Conservation (phyloP, 2,329 filamentous ascomycete species). For the Ophiostoma himal-ulmi region DNA sequence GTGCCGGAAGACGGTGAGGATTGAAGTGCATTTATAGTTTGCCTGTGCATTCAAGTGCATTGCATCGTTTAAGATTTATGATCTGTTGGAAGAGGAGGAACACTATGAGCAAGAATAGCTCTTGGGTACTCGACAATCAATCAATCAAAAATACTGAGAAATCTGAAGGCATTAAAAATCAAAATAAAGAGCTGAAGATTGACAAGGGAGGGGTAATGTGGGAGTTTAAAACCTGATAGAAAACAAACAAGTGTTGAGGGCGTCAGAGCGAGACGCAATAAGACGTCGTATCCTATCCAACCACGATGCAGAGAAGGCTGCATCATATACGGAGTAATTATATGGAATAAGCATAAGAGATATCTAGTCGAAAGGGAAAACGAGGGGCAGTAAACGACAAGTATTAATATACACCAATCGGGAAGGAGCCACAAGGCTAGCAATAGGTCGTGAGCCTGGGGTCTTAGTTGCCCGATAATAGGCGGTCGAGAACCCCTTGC, state of each 20-base stretch:
- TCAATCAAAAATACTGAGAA: not conserved
- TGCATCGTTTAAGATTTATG: not conserved
- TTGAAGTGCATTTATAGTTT: not conserved
- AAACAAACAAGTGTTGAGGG: not conserved
- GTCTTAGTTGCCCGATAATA: not conserved
- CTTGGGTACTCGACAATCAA: too few relatives aligned
- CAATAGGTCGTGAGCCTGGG: not conserved
- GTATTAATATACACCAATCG: constrained; percentile 14
- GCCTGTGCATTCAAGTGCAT: not conserved
- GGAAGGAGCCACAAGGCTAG: constrained; percentile 16
- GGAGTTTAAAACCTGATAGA: not conserved
- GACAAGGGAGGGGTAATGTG: not conserved
- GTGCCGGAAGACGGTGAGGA: not conserved
- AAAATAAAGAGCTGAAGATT: not conserved
- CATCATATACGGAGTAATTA: not conserved
- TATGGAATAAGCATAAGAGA: not conserved
- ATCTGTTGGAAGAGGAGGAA: not conserved
- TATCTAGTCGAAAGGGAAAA: not conserved
- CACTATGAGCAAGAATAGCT: too few relatives aligned
- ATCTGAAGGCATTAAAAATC: not conserved
- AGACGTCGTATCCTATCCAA: constrained; percentile 38
- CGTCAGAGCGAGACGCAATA: not conserved
- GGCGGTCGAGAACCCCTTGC: not conserved
- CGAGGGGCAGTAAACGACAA: not conserved
- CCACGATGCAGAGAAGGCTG: constrained; percentile 30